Conservation (phyloP, 2,329 filamentous ascomycete genomes). For the Bisporella sp. region DNA sequence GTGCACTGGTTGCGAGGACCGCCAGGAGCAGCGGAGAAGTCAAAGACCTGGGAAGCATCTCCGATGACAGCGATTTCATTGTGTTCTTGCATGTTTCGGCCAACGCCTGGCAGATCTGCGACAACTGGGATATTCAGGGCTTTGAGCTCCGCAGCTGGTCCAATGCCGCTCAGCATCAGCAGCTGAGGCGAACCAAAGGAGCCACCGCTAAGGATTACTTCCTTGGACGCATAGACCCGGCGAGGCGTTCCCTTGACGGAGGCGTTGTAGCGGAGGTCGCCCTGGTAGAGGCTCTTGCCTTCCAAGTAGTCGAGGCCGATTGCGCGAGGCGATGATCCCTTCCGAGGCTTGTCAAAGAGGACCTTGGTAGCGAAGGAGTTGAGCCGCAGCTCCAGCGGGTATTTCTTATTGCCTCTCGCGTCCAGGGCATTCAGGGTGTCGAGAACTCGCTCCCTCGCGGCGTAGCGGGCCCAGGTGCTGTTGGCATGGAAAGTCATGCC, state of each 20-base stretch:
- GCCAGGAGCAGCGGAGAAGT: too few species aligned
- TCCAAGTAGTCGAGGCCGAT: background rate
- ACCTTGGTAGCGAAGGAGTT: conserved; percentile 32
- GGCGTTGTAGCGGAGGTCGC: conserved; percentile 32
- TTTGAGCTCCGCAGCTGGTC: conserved; percentile 32
- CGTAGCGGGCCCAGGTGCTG: conserved; percentile 16
- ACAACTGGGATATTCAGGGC: conserved; percentile 41
- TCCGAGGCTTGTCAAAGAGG: conserved; percentile 23
- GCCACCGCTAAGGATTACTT: conserved; percentile 42
- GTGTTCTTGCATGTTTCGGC: too few species aligned
- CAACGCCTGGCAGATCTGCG: conserved; percentile 53
- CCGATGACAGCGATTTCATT: too few species aligned
- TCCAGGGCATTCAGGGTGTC: conserved; percentile 14
- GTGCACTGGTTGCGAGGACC: too few species aligned
- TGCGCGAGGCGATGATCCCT: background rate
- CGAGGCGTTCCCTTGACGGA: conserved; percentile 13
- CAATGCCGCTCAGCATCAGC: conserved; percentile 39
- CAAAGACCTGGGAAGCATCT: too few species aligned
- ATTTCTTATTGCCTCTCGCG: conserved; percentile 14
- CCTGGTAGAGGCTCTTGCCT: conserved; percentile 29
- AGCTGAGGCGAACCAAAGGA: conserved; percentile 38
- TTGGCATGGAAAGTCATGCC: conserved; percentile 10
- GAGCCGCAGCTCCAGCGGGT: conserved; percentile 10
- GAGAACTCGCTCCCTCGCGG: too few species aligned
- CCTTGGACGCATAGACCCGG: conserved; percentile 15